Conservation (phyloP, 345 rosid genomes). For the Corchorus olitorius region DNA sequence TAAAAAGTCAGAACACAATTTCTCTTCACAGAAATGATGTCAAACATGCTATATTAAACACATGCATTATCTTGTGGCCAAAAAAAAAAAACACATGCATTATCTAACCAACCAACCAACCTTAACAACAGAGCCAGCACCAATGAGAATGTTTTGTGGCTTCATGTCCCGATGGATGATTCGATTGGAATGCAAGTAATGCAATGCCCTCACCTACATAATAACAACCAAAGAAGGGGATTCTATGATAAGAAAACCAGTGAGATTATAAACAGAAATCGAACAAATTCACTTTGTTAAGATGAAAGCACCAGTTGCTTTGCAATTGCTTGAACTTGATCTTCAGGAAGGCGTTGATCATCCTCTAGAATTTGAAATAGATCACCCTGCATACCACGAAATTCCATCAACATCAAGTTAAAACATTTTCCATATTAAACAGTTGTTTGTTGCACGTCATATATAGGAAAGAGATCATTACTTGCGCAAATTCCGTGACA, state of each 20-base stretch:
- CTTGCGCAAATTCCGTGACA: conserved; percentile 97
- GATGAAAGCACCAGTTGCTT: conserved; percentile 76
- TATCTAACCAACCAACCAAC: conserved; percentile 38
- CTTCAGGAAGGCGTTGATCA: conserved; percentile 96
- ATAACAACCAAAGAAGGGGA: conserved; percentile 11
- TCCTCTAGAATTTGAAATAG: conserved; percentile 96
- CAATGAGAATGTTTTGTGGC: conserved; percentile 98
- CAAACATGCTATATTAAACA: background rate
- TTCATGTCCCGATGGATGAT: conserved; percentile 99
- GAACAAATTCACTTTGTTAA: conserved; percentile 12
- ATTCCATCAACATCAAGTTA: conserved; percentile 11
- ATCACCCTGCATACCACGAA: conserved; percentile 68
- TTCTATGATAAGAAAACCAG: background rate
- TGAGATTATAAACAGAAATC: conserved; percentile 13
- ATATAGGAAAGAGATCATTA: conserved; percentile 29
- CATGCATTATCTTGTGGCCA: background rate
- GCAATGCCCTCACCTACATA: conserved; percentile 83
- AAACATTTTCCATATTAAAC: background rate
- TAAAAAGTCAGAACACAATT: conserved; percentile 15
- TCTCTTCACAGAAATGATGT: background rate
- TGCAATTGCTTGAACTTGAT: conserved; percentile 97
- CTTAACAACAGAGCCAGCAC: conserved; percentile 94
- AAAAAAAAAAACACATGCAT: too few species aligned
- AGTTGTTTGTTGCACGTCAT: background rate
- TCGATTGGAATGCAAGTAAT: conserved; percentile 96